These are phyloP conservation scores for Trametes sanguinea DNA, from an alignment of 768 basidiomycete genomes.

Conservation along the genomic window DNA sequence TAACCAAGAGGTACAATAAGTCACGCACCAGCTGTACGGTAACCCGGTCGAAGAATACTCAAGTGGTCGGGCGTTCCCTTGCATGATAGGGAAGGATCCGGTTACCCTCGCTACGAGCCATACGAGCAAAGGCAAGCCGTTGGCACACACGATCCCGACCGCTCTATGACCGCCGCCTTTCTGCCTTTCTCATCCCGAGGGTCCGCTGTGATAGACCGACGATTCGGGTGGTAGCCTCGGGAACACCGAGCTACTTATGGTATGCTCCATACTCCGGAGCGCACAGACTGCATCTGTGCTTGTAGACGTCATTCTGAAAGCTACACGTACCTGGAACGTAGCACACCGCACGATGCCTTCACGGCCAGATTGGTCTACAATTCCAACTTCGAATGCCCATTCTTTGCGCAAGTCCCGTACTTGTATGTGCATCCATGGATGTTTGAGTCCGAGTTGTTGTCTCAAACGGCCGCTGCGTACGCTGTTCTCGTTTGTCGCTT, in stretches of 20 bases:
- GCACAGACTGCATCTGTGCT: background rate
- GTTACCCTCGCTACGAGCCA: too few species aligned
- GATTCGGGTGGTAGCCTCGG: too few species aligned
- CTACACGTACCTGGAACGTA: slow-evolving; percentile 70
- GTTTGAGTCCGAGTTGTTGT: slow-evolving; percentile 56
- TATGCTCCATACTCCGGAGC: background rate
- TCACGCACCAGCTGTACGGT: background rate
- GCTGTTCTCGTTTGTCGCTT: background rate
- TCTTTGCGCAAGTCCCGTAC: slow-evolving; percentile 65
- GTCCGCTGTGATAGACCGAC: too few species aligned
- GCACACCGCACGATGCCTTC: slow-evolving; percentile 66
- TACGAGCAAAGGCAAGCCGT: too few species aligned
- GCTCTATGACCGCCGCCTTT: too few species aligned
- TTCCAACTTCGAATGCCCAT: slow-evolving; percentile 76
- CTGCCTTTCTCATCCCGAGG: too few species aligned
- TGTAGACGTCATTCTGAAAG: background rate
- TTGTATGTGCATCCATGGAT: slow-evolving; percentile 77
- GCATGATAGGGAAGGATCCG: background rate
- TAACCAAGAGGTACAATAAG: too few species aligned
- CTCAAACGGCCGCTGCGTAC: slow-evolving; percentile 2
- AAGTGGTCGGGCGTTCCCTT: background rate
- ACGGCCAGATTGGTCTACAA: slow-evolving; percentile 63
- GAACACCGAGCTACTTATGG: background rate
- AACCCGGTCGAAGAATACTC: background rate
- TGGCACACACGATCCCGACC: too few species aligned